Conservation (phyloP, 1,284 basidiomycete species). For the Chondrostereum purpureum region DNA sequence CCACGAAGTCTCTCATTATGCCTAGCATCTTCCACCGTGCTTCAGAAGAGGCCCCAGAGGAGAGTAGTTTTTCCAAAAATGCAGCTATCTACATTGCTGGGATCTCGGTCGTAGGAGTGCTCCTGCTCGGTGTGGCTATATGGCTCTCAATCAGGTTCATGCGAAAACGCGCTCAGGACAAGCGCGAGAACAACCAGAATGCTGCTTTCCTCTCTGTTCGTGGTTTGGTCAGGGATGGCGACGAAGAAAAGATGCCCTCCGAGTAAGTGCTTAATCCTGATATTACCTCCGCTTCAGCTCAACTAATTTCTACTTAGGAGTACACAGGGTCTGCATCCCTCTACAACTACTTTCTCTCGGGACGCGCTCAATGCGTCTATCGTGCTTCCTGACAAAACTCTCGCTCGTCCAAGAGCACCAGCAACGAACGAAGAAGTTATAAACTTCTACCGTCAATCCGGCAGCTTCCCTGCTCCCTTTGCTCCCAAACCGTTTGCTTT, state of each 20-base stretch:
- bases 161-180: conserved; percentile 31
- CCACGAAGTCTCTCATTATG: too few species aligned
- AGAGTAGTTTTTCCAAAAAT: not conserved
- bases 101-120: conserved; percentile 36
- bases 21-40: not conserved
- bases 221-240: conserved; percentile 34
- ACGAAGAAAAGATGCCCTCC: conserved; percentile 9
- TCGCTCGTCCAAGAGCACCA: conserved; percentile 29
- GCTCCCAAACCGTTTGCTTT: conserved; percentile 37
- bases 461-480: conserved; percentile 43
- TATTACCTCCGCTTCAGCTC: conserved; percentile 2
- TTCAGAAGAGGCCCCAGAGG: not conserved
- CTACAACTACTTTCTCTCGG: conserved; percentile 34
- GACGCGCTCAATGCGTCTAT: conserved; percentile 36
- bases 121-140: conserved; percentile 26
- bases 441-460: conserved; percentile 37
- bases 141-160: conserved; percentile 35
- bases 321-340: conserved; percentile 1
- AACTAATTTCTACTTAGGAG: too few species aligned
- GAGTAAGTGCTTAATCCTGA: conserved; percentile 10
- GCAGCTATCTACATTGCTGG: conserved; percentile 38
- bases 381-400: conserved; percentile 44
- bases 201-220: conserved; percentile 42
- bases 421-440: conserved; percentile 35
- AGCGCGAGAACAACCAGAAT: conserved; percentile 29